phyloP scores from a whole-genome alignment of 1,139 yeast genomes.

The Saccharomyces pastorianus region DNA sequence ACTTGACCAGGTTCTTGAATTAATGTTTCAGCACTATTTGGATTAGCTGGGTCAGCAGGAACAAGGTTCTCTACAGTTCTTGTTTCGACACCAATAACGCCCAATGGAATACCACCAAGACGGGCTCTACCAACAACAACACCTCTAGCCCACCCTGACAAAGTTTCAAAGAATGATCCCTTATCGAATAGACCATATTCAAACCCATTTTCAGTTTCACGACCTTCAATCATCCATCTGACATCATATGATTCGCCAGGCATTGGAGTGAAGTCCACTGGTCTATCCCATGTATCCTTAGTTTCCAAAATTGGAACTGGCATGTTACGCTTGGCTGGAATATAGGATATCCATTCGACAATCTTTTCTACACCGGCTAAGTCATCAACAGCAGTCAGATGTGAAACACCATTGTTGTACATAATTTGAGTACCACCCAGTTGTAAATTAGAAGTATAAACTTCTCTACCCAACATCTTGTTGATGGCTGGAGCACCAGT shows the following conservation, averaged over 20 bases:
- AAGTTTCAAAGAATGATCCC: conserved; percentile 91
- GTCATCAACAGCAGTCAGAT: conserved; percentile 90
- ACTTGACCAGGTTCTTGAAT: conserved; percentile 98
- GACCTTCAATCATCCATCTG: conserved; percentile 91
- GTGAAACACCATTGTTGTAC: conserved; percentile 97
- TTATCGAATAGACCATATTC: conserved; percentile 87
- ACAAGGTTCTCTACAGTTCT: conserved; percentile 77
- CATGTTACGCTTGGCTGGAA: conserved; percentile 82
- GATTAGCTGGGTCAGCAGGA: conserved; percentile 98
- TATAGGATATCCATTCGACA: conserved; percentile 91
- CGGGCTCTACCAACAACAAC: conserved; percentile 98
- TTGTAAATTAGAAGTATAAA: conserved; percentile 91
- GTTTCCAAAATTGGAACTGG: conserved; percentile 88
- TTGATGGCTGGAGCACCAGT: conserved; percentile 99
- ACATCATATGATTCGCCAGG: conserved; percentile 77
- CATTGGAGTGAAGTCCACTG: conserved; percentile 70
- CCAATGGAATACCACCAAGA: conserved; percentile 96
- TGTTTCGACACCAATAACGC: conserved; percentile 95
- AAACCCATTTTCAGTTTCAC: conserved; percentile 58
- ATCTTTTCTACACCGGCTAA: conserved; percentile 93
- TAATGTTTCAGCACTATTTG: conserved; percentile 79
- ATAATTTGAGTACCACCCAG: conserved; percentile 98
- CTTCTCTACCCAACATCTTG: conserved; percentile 93
- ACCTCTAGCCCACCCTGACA: conserved; percentile 97
- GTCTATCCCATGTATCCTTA: conserved; percentile 88